Percentiles rank a stretch among this genome's conserved stretches.
phyloP scores from a whole-genome alignment of 176 grass and related monocot genomes.

The Oryza australiensis region DNA sequence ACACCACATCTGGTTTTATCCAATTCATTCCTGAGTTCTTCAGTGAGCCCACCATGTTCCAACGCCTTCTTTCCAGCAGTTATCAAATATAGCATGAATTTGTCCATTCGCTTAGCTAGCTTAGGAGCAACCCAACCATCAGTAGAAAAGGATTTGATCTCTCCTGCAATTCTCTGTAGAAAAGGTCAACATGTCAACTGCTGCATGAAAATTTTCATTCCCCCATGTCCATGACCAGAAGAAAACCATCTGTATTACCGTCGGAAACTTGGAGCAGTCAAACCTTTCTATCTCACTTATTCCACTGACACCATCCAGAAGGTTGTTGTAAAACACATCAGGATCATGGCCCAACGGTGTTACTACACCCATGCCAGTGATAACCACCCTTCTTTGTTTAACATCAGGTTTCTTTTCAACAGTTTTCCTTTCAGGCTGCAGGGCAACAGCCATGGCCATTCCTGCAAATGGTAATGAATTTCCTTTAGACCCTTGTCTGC shows the following conservation, averaged over 20 bases:
- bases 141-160: slow-evolving; percentile 91
- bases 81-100: slow-evolving; percentile 97
- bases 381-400: slow-evolving; percentile 87
- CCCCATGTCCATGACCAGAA: slow-evolving; percentile 13
- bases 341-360: slow-evolving; percentile 97
- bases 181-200: slow-evolving; percentile 29
- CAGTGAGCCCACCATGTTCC: slow-evolving; percentile 84
- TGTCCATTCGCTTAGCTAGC: slow-evolving; percentile 91
- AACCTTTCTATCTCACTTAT: slow-evolving; percentile 93
- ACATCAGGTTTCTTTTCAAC: slow-evolving; percentile 59
- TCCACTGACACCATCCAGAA: slow-evolving; percentile 82
- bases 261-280: slow-evolving; percentile 90
- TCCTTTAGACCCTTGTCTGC: slow-evolving; percentile 22
- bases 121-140: slow-evolving; percentile 93
- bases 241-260: slow-evolving; percentile 52
- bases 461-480: slow-evolving; percentile 51
- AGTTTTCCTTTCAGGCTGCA: slow-evolving; percentile 71
- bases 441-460: slow-evolving; percentile 74
- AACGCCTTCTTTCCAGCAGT: slow-evolving; percentile 96
- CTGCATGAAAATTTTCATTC: neutral
- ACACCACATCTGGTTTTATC: slow-evolving; percentile 97
- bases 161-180: slow-evolving; percentile 94
- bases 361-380: slow-evolving; percentile 97
- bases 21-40: slow-evolving; percentile 74
- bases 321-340: slow-evolving; percentile 90